Conservation (phyloP, 2,329 filamentous ascomycete genomes). For the Colletotrichum trifolii region DNA sequence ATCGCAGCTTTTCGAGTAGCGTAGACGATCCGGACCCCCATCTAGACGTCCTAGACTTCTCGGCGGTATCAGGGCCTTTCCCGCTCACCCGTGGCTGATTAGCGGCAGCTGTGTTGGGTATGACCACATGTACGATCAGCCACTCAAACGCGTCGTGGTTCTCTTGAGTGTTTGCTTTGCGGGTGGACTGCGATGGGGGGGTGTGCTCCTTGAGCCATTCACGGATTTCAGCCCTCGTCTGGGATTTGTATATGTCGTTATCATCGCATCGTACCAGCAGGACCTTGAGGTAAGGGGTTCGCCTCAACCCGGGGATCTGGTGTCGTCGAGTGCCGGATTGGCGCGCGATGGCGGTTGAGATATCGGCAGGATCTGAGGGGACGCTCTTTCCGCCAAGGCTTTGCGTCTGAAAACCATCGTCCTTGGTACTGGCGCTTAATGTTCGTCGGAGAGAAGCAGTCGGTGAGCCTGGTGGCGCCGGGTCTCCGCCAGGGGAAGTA, state of each 20-base stretch:
- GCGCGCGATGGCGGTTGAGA: slow-evolving; percentile 28
- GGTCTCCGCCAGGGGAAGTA: slow-evolving; percentile 67
- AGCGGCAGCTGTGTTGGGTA: slow-evolving; percentile 85
- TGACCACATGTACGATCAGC: slow-evolving; percentile 91
- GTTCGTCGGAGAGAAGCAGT: slow-evolving; percentile 44
- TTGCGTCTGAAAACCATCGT: slow-evolving; percentile 73
- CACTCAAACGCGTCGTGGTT: slow-evolving; percentile 98
- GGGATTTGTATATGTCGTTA: slow-evolving; percentile 90
- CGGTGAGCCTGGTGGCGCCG: slow-evolving; percentile 47
- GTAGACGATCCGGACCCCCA: slow-evolving; percentile 85
- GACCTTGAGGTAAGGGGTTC: slow-evolving; percentile 93
- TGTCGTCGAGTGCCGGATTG: slow-evolving; percentile 74
- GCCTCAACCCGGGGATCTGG: slow-evolving; percentile 92
- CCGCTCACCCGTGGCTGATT: slow-evolving; percentile 77
- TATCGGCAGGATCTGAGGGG: slow-evolving; percentile 52
- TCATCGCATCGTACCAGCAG: slow-evolving; percentile 93
- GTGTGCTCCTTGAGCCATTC: slow-evolving; percentile 91
- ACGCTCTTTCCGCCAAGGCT: slow-evolving; percentile 53
- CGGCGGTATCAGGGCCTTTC: slow-evolving; percentile 66
- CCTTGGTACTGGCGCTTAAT: slow-evolving; percentile 48
- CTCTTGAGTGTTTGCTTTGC: slow-evolving; percentile 75
- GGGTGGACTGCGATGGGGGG: slow-evolving; percentile 65
- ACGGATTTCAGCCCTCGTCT: slow-evolving; percentile 79
- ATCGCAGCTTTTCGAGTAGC: slow-evolving; percentile 87
- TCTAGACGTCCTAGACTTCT: slow-evolving; percentile 75